phyloP scores from a whole-genome alignment of 2,329 filamentous ascomycete genomes.

The Colletotrichum incanum region DNA sequence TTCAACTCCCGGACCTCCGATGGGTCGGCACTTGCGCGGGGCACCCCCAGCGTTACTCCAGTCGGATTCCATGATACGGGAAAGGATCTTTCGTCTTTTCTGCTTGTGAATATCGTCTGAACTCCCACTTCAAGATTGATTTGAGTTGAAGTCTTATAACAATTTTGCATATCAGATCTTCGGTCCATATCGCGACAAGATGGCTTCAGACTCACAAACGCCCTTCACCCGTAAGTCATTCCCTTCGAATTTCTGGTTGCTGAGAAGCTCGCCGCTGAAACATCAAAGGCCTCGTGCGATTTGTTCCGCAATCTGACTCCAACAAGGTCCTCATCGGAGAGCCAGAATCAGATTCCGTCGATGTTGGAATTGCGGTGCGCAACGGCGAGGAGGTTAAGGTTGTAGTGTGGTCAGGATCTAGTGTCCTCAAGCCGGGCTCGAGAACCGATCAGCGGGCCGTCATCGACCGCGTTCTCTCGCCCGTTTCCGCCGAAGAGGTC shows the following conservation, averaged over 20 bases:
- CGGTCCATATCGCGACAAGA: neutral
- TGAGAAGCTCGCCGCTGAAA: neutral
- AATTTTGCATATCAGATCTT: neutral
- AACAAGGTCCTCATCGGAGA: conserved; percentile 69
- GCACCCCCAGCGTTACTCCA: conserved; percentile 6
- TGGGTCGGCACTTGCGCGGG: conserved; percentile 28
- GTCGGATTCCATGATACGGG: conserved; percentile 31
- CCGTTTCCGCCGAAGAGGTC: conserved; percentile 50
- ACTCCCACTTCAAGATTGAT: conserved; percentile 6
- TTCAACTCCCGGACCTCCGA: conserved; percentile 39
- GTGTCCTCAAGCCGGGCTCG: conserved; percentile 69
- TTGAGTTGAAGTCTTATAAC: conserved; percentile 4
- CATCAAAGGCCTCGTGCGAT: conserved; percentile 70
- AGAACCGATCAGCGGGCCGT: conserved; percentile 63
- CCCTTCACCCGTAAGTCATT: conserved; percentile 24
- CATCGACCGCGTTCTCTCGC: conserved; percentile 65
- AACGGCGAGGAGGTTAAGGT: conserved; percentile 71
- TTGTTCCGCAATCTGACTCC: conserved; percentile 66
- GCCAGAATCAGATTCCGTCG: conserved; percentile 65
- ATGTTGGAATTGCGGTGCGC: conserved; percentile 71
- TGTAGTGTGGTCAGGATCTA: conserved; percentile 70
- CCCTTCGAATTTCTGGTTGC: neutral
- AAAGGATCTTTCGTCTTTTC: neutral
- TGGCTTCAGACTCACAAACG: conserved; percentile 15
- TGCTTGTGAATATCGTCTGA: conserved; percentile 18